Evolutionary conservation across 139 green algal genomes (phyloP), one percentile per base, ranked within the genome.

Genomic region (Chlorella sp.): DNA sequence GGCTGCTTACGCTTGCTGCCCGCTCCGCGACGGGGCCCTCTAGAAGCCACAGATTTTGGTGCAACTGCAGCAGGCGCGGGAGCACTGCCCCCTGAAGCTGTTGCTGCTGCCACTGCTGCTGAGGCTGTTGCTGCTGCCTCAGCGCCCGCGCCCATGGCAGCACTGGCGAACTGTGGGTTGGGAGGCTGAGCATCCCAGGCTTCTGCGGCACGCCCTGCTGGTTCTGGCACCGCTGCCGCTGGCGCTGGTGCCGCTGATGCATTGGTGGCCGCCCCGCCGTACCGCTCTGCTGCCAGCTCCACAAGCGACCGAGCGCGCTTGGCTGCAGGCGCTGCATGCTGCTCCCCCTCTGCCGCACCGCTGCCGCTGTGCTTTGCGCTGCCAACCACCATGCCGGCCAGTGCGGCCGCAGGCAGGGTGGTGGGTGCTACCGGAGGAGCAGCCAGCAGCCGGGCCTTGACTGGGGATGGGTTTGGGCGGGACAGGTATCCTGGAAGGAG

Each of bases 401-500:
- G 51, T 21, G 26, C 73, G n/a, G 32, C 47, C 23, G 30, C 30
- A 12, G 17, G 17, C 0, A 62, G 39, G n/a, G n/a, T 4, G 12
- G 63, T n/a, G 15, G 38, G 57, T 20, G 34, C 12, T 11, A 39
- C 41, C 0, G 57, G 41, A 0, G 57, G 26, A 1, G 57, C 51
- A 4, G 15, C 11, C 36, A 72, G 76, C 56, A 82, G 26, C 2
- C 76, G 32, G 13, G 60, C 9, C 71, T 94, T 93, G 7, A 81
- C 67, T 28, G 92, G 92, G 3, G 88, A 91, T 11, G 80, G 80
- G 74, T 94, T 84, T 21, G 93, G 93, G 13, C 93, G 87, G 11
- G 87, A 93, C 25, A 87, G 70, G 75, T 94, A 96, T 20, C 93
- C 93, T 5, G 93, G 93, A 7, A 95, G 87, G 73, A 95, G 83